Base-by-base conservation (phyloP, 2,329 filamentous ascomycete genomes). In the Sarocladium kiliense region DNA sequence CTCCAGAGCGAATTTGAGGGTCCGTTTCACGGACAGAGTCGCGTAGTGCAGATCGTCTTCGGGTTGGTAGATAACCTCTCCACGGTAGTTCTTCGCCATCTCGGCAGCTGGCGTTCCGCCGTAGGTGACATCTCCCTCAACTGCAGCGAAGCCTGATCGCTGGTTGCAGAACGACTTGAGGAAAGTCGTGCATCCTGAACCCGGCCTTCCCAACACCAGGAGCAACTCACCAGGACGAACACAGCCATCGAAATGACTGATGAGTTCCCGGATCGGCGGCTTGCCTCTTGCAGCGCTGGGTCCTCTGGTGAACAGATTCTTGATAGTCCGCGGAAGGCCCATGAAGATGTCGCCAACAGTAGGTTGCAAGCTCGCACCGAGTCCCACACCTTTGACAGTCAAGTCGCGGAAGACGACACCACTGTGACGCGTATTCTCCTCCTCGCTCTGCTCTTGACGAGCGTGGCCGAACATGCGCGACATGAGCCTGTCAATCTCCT, bases 121-220 rank as follows among this genome's bases (percentile, higher is more conserved):
- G 63, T 87, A 88, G 23, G 80, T 79, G 4, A 87, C 82, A 0
- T 87, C 76, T 3, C 88, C 88, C 1, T 78, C 73, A 2, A 91
- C 83, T 0, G 71, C 75, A 4, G 82, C 82, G 58, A 85, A 91
- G 1, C 80, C 77, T 2, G 76, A 77, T 3, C 86, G 77, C 61
- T 90, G 81, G 64, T 91, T 91, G 26, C 85, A 83, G 56, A 92
- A 84, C 0, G 83, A 78, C 62, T 88, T 90, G 39, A 91, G 74
- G 19, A 91, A 78, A 0, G 86, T 87, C 1, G 85, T 88, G 64
- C 87, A 91, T 19, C 86, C 86, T 0, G 84, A 75, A 0, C 86
- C 87, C 0, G 86, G 86, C 0, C 85, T 76, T 2, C 86, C 86
- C 0, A 89, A 74, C 0, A 89, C 85, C 0, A 89, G 71, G 0